Base-by-base conservation (phyloP, 768 basidiomycete genomes). In the Astraeus odoratus region DNA sequence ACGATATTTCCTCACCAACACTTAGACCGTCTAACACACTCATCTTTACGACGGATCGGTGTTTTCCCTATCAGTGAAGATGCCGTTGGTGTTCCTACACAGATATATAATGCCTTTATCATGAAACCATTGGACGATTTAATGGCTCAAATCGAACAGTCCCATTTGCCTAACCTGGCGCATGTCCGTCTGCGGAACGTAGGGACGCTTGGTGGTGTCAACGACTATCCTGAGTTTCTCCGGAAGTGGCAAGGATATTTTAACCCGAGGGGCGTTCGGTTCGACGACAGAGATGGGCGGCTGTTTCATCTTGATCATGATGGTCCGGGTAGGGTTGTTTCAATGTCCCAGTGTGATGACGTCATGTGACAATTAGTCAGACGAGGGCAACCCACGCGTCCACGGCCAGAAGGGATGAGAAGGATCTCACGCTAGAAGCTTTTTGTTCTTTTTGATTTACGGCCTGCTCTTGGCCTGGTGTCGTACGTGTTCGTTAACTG, bases 31-130 rank as follows among this genome's bases (percentile, higher is more conserved):
- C 51, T 56, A 6, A 61, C 58, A n/a, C 72, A 74, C 42, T 65
- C 68, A 2, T 51, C 64, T 0, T 49, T 75, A 3, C 52, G 58
- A 31, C 64, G 67, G n/a, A 72, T 75, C 15, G 72, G 71, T 27
- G 67, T 75, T 41, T 58, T 66, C 16, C 73, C 74, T n/a, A 52
- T 63, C 25, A 59, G 63, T 30, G 73, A 72, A 18, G 59, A 71
- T 20, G 29, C 56, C 6, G 57, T 67, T 8, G 56, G 52, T 1
- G 70, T 70, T 2, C 74, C 72, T 1, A 42, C 49, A 8, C 60
- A 59, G 20, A 57, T 72, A 35, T 73, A 69, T 37, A 51, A 56
- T 4, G 55, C 59, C 18, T 71, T 71, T 18, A 65, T 75, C 23
- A 59, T 75, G 55, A 56, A 50, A 16, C 71, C 71, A 5, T 58